Conservation (phyloP, 2,329 filamentous ascomycete genomes). For the Biscogniauxia marginata region DNA sequence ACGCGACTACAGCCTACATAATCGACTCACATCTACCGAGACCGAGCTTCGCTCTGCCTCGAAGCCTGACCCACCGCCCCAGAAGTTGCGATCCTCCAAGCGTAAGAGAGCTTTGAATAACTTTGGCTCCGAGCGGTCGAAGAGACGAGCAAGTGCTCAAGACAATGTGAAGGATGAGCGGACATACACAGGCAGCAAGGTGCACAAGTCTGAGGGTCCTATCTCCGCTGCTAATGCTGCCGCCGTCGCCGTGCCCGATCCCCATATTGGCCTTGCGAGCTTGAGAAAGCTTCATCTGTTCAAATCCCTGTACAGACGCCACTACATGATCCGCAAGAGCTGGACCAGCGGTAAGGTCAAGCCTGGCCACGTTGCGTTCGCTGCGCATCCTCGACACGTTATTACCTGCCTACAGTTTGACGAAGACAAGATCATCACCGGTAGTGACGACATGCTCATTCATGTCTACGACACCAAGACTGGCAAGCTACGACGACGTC, state of each 20-base stretch:
- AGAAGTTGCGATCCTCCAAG: slow-evolving; percentile 51
- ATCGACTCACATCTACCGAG: slow-evolving; percentile 52
- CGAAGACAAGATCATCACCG: slow-evolving; percentile 95
- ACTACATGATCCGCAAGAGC: slow-evolving; percentile 83
- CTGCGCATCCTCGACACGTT: slow-evolving; percentile 93
- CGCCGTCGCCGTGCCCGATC: slow-evolving; percentile 77
- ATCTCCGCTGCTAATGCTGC: slow-evolving; percentile 84
- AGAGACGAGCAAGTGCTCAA: slow-evolving; percentile 51
- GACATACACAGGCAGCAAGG: slow-evolving; percentile 39
- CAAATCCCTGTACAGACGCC: slow-evolving; percentile 93
- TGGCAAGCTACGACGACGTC: slow-evolving; percentile 75
- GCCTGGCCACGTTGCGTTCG: slow-evolving; percentile 89
- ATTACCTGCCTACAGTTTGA: slow-evolving; percentile 98
- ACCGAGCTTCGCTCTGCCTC: slow-evolving; percentile 46
- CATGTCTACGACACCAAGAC: slow-evolving; percentile 98
- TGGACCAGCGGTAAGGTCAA: slow-evolving; percentile 88
- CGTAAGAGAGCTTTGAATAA: slow-evolving; percentile 53
- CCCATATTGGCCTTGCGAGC: slow-evolving; percentile 73
- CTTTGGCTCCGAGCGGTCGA: slow-evolving; percentile 49
- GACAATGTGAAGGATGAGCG: slow-evolving; percentile 46
- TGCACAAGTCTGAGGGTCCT: slow-evolving; percentile 72
- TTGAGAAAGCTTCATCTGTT: slow-evolving; percentile 85
- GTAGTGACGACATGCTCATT: slow-evolving; percentile 95
- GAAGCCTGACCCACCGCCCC: slow-evolving; percentile 41
- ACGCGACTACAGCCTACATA: slow-evolving; percentile 68